Percentiles rank a stretch among this genome's conserved stretches.
phyloP scores from a whole-genome alignment of 495 filamentous ascomycete genomes.

The Xylaria cubensis region DNA sequence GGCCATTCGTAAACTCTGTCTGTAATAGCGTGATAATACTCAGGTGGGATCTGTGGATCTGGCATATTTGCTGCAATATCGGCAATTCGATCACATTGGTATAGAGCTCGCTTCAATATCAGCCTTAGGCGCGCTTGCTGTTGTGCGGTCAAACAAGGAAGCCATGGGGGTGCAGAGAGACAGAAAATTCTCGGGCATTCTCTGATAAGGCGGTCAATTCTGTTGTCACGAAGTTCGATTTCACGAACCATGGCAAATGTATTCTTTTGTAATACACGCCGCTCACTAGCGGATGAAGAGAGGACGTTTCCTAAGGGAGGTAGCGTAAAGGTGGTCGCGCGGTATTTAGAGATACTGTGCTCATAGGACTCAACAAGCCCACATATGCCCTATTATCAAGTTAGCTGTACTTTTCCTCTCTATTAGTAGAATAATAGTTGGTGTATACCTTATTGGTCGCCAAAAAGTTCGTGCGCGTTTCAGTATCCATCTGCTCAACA shows the following conservation, averaged over 20 bases:
- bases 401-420: not conserved
- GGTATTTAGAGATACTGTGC: slow-evolving; percentile 30
- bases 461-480: slow-evolving; percentile 30
- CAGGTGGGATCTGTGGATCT: not conserved
- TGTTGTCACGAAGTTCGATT: slow-evolving; percentile 33
- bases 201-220: slow-evolving; percentile 31
- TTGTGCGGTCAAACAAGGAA: slow-evolving; percentile 1
- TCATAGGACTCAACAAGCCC: slow-evolving; percentile 31
- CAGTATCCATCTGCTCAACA: slow-evolving; percentile 35
- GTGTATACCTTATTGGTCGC: slow-evolving; percentile 30
- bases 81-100: slow-evolving; percentile 31
- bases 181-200: not conserved
- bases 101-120: slow-evolving; percentile 27
- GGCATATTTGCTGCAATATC: slow-evolving; percentile 30
- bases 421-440: not conserved
- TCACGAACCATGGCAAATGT: slow-evolving; percentile 36
- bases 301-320: slow-evolving; percentile 31
- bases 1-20: not conserved
- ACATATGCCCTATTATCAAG: slow-evolving; percentile 10
- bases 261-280: slow-evolving; percentile 26
- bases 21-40: slow-evolving; percentile 14
- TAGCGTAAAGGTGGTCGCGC: slow-evolving; percentile 1
- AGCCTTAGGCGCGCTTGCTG: slow-evolving; percentile 16
- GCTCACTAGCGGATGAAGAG: slow-evolving; percentile 30
- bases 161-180: not conserved